A percentile compares a stretch with the other conserved stretches of the same genome.
These are phyloP conservation scores for Cucumis sativus DNA, from an alignment of 306 rosid genomes.

Conservation along the genomic window DNA sequence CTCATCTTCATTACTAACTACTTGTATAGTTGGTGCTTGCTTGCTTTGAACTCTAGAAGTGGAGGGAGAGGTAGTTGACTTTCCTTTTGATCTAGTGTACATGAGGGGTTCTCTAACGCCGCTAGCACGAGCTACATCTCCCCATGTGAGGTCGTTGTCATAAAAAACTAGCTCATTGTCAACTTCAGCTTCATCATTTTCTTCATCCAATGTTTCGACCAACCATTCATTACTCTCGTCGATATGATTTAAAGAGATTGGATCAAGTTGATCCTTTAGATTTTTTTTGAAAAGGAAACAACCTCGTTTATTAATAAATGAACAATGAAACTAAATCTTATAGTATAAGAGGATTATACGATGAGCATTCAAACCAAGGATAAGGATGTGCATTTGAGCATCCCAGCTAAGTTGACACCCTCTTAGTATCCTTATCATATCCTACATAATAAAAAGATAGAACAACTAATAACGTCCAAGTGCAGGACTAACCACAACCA, in stretches of 20 bases:
- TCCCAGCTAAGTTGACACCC: too few relatives aligned
- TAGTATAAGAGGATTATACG: too few relatives aligned
- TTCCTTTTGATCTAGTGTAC: not conserved
- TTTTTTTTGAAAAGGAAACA: too few relatives aligned
- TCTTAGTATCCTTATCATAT: too few relatives aligned
- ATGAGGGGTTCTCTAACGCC: not conserved
- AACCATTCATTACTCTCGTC: not conserved
- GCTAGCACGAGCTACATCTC: not conserved
- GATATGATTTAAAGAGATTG: not conserved
- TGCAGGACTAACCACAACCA: too few relatives aligned
- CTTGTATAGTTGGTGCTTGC: not conserved
- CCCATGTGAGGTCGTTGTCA: not conserved
- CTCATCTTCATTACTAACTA: not conserved
- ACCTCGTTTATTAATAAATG: too few relatives aligned
- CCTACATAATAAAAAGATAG: too few relatives aligned
- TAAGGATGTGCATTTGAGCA: too few relatives aligned
- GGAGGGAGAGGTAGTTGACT: not conserved
- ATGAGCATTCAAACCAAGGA: too few relatives aligned
- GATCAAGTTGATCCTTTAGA: not conserved
- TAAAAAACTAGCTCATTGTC: not conserved
- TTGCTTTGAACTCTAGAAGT: not conserved
- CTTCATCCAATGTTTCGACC: not conserved
- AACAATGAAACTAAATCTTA: too few relatives aligned
- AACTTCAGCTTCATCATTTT: not conserved
- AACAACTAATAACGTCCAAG: too few relatives aligned